These are phyloP conservation scores for Candida khao-thaluensis DNA, from an alignment of 805 yeast species.

Conservation along the genomic window DNA sequence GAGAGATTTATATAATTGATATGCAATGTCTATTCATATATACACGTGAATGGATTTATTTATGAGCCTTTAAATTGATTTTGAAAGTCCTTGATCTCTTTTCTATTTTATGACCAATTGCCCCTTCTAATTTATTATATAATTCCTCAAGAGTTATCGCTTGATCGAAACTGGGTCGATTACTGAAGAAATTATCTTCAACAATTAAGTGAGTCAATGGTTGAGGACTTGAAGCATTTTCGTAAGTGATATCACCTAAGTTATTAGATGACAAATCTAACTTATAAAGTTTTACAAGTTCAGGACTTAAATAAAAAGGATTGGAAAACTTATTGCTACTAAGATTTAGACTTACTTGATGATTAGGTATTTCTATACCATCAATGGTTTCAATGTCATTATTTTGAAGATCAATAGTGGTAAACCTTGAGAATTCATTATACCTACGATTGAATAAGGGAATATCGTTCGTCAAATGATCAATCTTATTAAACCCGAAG, in stretches of 20 bases:
- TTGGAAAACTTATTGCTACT: neutral
- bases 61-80: too few species aligned
- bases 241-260: constrained; percentile 1
- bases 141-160: too few species aligned
- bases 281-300: constrained; percentile 1
- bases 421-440: constrained; percentile 1
- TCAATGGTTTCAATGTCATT: constrained; percentile 2
- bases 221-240: constrained; percentile 2
- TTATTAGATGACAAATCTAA: neutral
- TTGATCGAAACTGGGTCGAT: too few species aligned
- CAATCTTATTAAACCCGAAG: too few species aligned
- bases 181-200: too few species aligned
- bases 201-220: neutral
- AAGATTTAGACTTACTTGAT: neutral
- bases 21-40: too few species aligned
- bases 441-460: constrained; percentile 6
- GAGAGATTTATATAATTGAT: too few species aligned
- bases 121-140: constrained; percentile 2
- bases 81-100: neutral
- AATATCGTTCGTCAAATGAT: constrained; percentile 14
- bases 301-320: constrained; percentile 1
- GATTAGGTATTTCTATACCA: constrained; percentile 6
- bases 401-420: neutral
- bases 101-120: constrained; percentile 4
- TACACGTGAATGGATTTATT: too few species aligned